Evolutionary conservation across 331 rosid species (phyloP).

Genomic region (Quercus tomentella): DNA sequence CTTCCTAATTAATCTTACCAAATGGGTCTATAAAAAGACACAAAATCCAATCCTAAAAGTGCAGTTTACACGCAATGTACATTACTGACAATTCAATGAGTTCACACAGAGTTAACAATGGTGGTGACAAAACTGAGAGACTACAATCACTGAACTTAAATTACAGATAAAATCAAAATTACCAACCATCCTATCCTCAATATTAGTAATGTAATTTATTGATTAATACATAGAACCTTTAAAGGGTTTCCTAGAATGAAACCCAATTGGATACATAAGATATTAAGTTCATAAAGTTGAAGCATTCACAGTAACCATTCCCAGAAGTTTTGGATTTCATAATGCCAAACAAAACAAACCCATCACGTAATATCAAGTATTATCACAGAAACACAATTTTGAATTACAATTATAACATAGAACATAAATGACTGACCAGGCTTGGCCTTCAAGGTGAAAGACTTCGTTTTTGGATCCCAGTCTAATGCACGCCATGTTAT

Average conservation of each 20-base stretch:
- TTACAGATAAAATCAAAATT: background rate
- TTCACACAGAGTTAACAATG: background rate
- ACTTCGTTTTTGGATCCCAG: constrained; percentile 79
- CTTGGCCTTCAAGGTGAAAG: constrained; percentile 54
- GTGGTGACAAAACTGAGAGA: background rate
- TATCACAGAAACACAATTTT: background rate
- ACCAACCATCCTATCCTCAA: background rate
- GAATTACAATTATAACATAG: background rate
- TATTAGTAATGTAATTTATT: background rate
- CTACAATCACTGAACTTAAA: too few relatives aligned
- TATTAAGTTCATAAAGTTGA: background rate
- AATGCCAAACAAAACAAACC: background rate
- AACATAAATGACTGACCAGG: constrained; percentile 42
- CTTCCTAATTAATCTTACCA: too few relatives aligned
- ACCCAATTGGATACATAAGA: too few relatives aligned
- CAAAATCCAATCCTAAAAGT: too few relatives aligned
- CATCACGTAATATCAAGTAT: background rate
- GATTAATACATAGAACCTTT: background rate
- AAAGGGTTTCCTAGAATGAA: background rate
- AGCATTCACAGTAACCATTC: too few relatives aligned
- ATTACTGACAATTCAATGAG: too few relatives aligned
- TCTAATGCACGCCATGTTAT: constrained; percentile 64
- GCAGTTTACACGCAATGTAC: too few relatives aligned
- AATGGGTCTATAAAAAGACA: too few relatives aligned
- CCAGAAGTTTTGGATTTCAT: background rate